Evolutionary conservation across 2,329 filamentous ascomycete genomes (phyloP), one percentile per base, ranked within the genome.

Genomic region (Dactylellina drechsleri): DNA sequence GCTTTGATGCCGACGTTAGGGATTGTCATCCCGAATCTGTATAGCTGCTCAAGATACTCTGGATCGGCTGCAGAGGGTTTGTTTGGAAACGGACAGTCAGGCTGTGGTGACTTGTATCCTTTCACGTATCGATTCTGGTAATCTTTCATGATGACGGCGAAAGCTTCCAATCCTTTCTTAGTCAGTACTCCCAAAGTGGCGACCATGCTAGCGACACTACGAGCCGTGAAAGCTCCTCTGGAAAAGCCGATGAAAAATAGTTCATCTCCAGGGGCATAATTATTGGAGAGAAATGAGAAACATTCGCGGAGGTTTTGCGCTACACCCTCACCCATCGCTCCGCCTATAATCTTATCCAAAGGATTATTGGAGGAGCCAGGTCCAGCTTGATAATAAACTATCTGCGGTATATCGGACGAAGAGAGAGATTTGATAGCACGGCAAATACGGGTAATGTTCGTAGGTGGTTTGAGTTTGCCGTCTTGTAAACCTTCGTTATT

Each of bases 201-300:
- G 50, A 87, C 83, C 82, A 87, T 85, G 45, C 85, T 85, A 1
- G 85, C 85, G 3, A 87, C 83, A 2, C 85, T 87, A n/a, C 86
- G 83, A 1, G 84, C 86, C 0, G 86, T 88, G 77, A 87, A 88
- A 3, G 86, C 87, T 2, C 86, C 86, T 13, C 87, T 83, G 0
- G 86, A 88, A 82, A 87, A 88, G 2, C 86, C 87, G 28, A 87
- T 80, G 28, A 88, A 66, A 54, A 87, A 81, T 56, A 88, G 86
- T 76, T 87, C 84, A 75, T 88, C 87, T 1, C 86, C 86, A 62
- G 85, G 84, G 64, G 84, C 83, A 78, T 89, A 89, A 80, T 89
- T 90, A 77, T 86, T 85, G 65, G 86, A 88, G 1, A 89, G 82
- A 78, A 89, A 90, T 3, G 85, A 83, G 78, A 90, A 90, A 0